These are phyloP conservation scores for Symbiotaphrina buchneri DNA, from an alignment of 495 filamentous ascomycete species.

Conservation along the genomic window DNA sequence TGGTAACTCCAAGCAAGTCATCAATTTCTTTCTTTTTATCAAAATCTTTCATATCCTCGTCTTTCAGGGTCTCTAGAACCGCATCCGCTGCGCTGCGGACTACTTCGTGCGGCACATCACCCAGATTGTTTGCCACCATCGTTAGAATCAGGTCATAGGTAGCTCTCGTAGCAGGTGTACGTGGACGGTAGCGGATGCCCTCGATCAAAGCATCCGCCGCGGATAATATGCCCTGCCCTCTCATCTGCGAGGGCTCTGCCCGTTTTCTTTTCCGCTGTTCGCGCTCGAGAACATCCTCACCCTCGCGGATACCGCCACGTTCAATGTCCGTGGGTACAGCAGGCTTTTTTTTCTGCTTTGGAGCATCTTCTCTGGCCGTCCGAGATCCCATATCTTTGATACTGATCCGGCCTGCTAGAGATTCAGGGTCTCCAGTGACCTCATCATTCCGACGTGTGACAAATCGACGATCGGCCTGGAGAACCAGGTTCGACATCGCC, in stretches of 20 bases:
- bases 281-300: conserved; percentile 63
- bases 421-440: conserved; percentile 91
- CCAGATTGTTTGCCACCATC: conserved; percentile 67
- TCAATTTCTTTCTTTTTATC: conserved; percentile 98
- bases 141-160: conserved; percentile 94
- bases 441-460: conserved; percentile 82
- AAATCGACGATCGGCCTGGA: conserved; percentile 96
- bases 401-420: conserved; percentile 77
- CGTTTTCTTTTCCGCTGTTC: conserved; percentile 77
- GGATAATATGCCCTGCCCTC: conserved; percentile 63
- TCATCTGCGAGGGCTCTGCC: conserved; percentile 43
- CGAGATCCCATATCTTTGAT: conserved; percentile 87
- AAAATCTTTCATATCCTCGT: conserved; percentile 89
- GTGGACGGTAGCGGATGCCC: conserved; percentile 61
- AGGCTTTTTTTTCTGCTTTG: conserved; percentile 54
- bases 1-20: conserved; percentile 61
- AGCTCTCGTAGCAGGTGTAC: conserved; percentile 77
- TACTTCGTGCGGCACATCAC: conserved; percentile 80
- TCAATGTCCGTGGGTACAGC: conserved; percentile 42
- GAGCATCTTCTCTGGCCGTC: conserved; percentile 54
- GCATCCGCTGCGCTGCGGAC: conserved; percentile 93
- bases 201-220: conserved; percentile 74
- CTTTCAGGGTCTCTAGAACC: conserved; percentile 74
- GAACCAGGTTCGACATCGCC: conserved; percentile 99
- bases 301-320: conserved; percentile 60